Evolutionary conservation across 1,139 yeast genomes (phyloP).

Genomic region (Saccharomyces hybrid): DNA sequence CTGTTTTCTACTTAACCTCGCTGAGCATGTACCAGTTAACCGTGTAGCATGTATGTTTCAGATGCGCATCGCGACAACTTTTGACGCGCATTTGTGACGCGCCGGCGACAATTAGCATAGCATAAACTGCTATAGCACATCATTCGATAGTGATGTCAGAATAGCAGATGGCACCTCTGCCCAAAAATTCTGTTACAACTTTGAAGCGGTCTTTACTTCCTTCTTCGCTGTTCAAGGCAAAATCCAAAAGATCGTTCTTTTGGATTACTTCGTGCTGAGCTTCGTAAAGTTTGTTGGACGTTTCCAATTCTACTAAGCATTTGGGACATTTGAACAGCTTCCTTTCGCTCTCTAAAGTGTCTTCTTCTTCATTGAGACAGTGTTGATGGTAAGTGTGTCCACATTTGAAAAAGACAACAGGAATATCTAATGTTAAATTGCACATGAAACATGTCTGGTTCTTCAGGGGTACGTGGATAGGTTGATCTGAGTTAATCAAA

Average conservation of each 20-base stretch:
- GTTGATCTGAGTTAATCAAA: constrained; percentile 32
- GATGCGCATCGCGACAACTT: not conserved
- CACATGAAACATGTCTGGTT: constrained; percentile 69
- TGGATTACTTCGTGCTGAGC: constrained; percentile 58
- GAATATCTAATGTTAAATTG: constrained; percentile 60
- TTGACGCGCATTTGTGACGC: not conserved
- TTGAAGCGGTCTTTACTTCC: constrained; percentile 50
- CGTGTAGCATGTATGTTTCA: not conserved
- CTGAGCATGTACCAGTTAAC: not conserved
- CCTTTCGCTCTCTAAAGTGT: constrained; percentile 9
- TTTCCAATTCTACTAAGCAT: constrained; percentile 63
- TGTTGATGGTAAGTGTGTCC: constrained; percentile 80
- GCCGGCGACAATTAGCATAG: not conserved
- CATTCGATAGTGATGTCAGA: constrained; percentile 4
- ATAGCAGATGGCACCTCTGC: constrained; percentile 75
- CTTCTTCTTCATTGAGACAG: constrained; percentile 50
- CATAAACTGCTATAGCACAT: not conserved
- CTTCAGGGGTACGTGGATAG: constrained; percentile 56
- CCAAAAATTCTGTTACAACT: constrained; percentile 71
- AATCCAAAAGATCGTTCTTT: constrained; percentile 54
- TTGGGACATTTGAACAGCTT: constrained; percentile 50
- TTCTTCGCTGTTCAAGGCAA: constrained; percentile 48
- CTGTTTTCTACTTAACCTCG: not conserved
- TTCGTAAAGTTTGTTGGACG: constrained; percentile 48
- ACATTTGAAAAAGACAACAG: constrained; percentile 79